Evolutionary conservation across 352 stramenopile genomes (phyloP).

Genomic region (Discostella stelligera): DNA sequence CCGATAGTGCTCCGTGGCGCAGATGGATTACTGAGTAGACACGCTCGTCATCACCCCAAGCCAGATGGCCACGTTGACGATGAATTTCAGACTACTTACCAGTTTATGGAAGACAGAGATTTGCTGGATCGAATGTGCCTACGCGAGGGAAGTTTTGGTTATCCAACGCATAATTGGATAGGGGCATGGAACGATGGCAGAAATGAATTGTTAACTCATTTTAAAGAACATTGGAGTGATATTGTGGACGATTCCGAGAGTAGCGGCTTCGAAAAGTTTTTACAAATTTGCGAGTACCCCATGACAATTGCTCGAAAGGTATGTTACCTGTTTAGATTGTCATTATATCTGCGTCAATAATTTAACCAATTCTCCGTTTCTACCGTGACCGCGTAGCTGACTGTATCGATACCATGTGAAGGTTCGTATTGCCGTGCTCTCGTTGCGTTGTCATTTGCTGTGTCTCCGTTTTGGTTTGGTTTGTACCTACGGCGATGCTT

Average conservation of each 20-base stretch:
- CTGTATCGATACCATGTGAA: conserved; percentile 84
- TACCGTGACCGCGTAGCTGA: conserved; percentile 48
- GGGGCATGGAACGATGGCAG: conserved; percentile 59
- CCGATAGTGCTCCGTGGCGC: conserved; percentile 67
- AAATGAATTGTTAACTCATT: conserved; percentile 58
- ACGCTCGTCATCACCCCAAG: conserved; percentile 24
- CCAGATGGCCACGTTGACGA: conserved; percentile 23
- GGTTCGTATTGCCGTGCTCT: conserved; percentile 87
- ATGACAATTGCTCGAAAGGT: conserved; percentile 75
- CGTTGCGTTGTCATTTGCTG: conserved; percentile 85
- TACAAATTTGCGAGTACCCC: conserved; percentile 81
- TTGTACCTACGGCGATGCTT: conserved; percentile 64
- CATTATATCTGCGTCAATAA: too few species aligned
- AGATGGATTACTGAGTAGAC: conserved; percentile 58
- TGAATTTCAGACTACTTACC: conserved; percentile 39
- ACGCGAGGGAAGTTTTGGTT: conserved; percentile 35
- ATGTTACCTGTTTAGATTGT: too few species aligned
- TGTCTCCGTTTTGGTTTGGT: conserved; percentile 87
- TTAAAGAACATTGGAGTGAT: conserved; percentile 61
- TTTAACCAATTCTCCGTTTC: too few species aligned
- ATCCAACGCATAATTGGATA: conserved; percentile 58
- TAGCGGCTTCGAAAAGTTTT: conserved; percentile 55
- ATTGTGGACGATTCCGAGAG: conserved; percentile 70
- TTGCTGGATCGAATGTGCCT: conserved; percentile 49
- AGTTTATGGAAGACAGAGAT: conserved; percentile 50